Base-by-base conservation (phyloP, 2,329 filamentous ascomycete species). In the Beauveria sp. region DNA sequence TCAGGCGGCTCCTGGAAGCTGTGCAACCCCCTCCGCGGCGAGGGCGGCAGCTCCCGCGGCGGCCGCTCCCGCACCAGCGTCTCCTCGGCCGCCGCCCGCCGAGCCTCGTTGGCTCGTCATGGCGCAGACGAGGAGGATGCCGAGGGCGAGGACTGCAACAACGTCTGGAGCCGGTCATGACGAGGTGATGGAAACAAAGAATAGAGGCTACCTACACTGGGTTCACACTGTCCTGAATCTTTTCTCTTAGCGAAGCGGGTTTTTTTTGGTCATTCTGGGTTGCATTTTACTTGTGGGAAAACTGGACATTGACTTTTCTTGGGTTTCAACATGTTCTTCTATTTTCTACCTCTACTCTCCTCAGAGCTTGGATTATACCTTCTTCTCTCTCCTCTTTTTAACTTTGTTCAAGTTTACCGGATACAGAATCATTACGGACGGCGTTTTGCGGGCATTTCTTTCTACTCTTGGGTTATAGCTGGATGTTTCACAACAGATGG, bases 1-100 rank as follows among this genome's bases (percentile, higher is more conserved):
- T 60, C 38, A 2, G 51, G 30, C 8, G 70, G 69, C 5, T 18
- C 34, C n/a, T 78, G 77, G 75, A 67, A 68, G 65, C 66, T 73
- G 22, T 73, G 70, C 60, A 70, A 71, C 38, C 67, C 69, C 18
- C 63, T 77, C 14, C 63, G 47, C 64, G 18, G 60, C 45, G 64
- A 63, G 18, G 59, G 55, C 2, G 63, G 64, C 43, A 65, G 56
- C n/a, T 50, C 54, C 18, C 50, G 55, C 47, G 54, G 60, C 18
- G 50, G 60, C 7, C 62, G 46, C 55, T 38, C 47, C 12, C 58
- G 58, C 38, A 20, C 20, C 26, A 55, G 61, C 51, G 52, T 49
- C 50, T 50, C 58, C n/a, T 57, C 45, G 12, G 43, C 28, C 2
- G 42, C 40, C 20, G 30, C 54, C 20, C 46, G 54, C 3, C 45